Percentiles rank a stretch among this genome's conserved stretches.
phyloP scores from a whole-genome alignment of 345 rosid genomes.

The rapeseed (Brassica napus) region DNA sequence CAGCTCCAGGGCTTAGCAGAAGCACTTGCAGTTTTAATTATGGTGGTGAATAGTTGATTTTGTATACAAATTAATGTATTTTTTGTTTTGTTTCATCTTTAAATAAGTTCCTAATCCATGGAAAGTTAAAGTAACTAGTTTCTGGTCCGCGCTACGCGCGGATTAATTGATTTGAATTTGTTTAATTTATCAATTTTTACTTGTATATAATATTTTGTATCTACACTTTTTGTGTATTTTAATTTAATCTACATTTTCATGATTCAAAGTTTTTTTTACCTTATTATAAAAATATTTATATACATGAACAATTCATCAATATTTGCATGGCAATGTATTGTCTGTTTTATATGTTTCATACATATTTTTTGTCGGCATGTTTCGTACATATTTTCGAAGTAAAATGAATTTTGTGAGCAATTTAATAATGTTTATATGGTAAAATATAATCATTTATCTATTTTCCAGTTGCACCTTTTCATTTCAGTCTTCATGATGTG shows the following conservation, averaged over 20 bases:
- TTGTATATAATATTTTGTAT: background rate
- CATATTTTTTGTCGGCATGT: background rate
- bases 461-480: too few species aligned
- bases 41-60: constrained; percentile 12
- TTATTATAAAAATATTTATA: too few species aligned
- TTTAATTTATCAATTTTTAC: background rate
- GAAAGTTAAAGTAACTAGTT: background rate
- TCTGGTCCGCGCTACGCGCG: background rate
- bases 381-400: background rate
- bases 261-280: background rate
- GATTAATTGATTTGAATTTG: background rate
- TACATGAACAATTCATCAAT: background rate
- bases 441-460: too few species aligned
- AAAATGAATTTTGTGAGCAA: background rate
- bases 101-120: constrained; percentile 16
- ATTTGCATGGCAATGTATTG: background rate
- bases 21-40: background rate
- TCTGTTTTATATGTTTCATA: background rate
- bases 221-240: too few species aligned
- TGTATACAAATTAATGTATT: constrained; percentile 11
- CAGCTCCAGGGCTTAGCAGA: constrained; percentile 32
- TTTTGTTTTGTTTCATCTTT: background rate
- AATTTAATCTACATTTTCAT: background rate
- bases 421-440: background rate
- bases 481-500: too few species aligned